Evolutionary conservation across 768 basidiomycete genomes (phyloP), one percentile per base, ranked within the genome.

Genomic region (Phallus indusiatus): DNA sequence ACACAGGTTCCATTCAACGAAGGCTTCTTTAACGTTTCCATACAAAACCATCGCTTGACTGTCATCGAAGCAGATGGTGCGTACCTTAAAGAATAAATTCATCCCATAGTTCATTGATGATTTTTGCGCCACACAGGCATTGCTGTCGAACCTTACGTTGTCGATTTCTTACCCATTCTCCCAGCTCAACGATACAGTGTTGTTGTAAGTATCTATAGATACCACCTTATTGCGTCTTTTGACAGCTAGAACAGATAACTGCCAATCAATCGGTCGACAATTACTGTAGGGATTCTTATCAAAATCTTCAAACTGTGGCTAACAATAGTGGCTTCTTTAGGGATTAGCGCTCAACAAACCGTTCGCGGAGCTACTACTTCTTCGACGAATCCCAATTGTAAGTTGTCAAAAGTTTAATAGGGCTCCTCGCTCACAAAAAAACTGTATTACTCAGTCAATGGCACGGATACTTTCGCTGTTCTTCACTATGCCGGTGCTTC

Each of bases 401-500:
- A 5, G 55, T 56, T 16, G 22, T 24, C 3, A 6, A 16, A 2
- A 16, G 2, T 47, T 33, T 20, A 18, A 4, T 55, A 46, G 3
- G 16, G 2, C 34, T 22, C 36, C 14, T 57, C 36, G 17, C 7
- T 10, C 17, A 50, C n/a, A n/a, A n/a, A n/a, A n/a, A 16, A 20
- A 20, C 16, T 50, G 16, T 37, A n/a, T 2, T 3, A 36, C 18
- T n/a, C 80, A 18, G 62, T 78, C 24, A 83, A 81, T 66, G 57
- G 57, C 11, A 36, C 48, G 22, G 33, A 51, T 51, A 59, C 57
- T 1, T 80, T 77, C 11, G 83, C 79, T 2, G 80, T 82, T 53
- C 68, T 82, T 6, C 74, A 78, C 12, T 83, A 83, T 64, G 61
- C 42, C 9, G 78, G 78, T n/a, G 79, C 78, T 0, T 47, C 58